Evolutionary conservation across 257 asterid species (phyloP).

Genomic region (Dorcoceras hygrometricum): DNA sequence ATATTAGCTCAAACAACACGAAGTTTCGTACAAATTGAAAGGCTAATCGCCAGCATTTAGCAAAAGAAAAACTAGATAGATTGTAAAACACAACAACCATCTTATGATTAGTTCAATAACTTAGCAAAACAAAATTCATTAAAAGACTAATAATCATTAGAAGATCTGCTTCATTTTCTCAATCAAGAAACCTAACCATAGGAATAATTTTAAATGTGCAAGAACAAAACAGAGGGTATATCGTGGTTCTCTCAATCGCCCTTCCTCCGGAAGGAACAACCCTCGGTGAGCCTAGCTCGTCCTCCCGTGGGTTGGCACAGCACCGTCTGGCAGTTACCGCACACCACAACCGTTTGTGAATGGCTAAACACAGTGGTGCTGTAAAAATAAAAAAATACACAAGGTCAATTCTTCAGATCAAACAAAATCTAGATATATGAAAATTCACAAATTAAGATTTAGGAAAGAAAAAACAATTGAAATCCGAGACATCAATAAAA

Average conservation of each 20-base stretch:
- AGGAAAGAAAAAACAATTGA: neutral
- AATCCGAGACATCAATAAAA: neutral
- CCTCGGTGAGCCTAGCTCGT: constrained; percentile 23
- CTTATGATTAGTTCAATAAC: neutral
- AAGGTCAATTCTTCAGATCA: neutral
- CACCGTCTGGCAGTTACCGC: constrained; percentile 27
- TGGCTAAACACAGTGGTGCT: constrained; percentile 26
- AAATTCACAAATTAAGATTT: neutral
- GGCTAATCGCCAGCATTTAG: neutral
- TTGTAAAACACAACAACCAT: neutral
- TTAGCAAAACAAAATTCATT: neutral
- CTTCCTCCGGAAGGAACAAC: constrained; percentile 24
- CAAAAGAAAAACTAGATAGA: neutral
- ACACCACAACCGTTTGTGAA: constrained; percentile 24
- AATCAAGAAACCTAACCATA: neutral
- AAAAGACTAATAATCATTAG: no score
- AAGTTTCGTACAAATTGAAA: neutral
- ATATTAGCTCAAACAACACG: neutral
- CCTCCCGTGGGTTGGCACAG: constrained; percentile 26
- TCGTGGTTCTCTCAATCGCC: neutral
- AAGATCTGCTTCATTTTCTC: neutral
- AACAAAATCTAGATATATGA: neutral
- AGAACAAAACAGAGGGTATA: neutral
- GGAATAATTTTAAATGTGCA: neutral
- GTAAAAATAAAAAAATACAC: neutral